Evolutionary conservation across 2,329 filamentous ascomycete genomes (phyloP), one percentile per base, ranked within the genome.

Genomic region (Capronia epimyces): DNA sequence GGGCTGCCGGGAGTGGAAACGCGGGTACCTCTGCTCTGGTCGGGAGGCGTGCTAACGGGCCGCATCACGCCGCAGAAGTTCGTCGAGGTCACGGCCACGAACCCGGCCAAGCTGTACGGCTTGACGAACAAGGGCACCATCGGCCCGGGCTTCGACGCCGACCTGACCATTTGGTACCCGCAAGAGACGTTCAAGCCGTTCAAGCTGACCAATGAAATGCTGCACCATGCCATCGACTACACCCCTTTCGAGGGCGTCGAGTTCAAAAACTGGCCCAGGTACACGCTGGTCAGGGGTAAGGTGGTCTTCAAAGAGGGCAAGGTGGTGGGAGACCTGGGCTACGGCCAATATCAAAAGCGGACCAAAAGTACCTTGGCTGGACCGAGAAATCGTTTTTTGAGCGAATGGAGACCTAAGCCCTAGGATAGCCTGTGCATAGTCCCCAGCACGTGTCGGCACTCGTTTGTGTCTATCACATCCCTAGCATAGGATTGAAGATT

Each of bases 101-200:
- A 73, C 47, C 65, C 71, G 1, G 71, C 71, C 0, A 73, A 70
- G 60, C 56, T 73, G 45, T 73, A 73, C 52, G 71, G 71, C 1
- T 58, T 73, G 2, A 63, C 63, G n/a, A 59, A 57, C 29, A 73
- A 73, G 46, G 71, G 71, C 0, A 64, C 64, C 1, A 66, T 73
- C 15, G 63, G 66, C 1, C 69, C 70, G 2, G 70, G 68, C 1
- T 67, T 66, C 41, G 71, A 73, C 55, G 71, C 71, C 0, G 71
- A 73, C 53, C 52, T 73, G 13, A 65, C 69, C 8, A 69, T 74
- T 25, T 69, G 70, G 70, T 67, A 71, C 60, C 64, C 65, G 12
- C 50, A 55, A 1, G 34, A 46, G 10, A 42, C 39, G 2, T 43
- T 46, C 48, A 43, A 49, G 40, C 49, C 49, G 24, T 34, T 40